Evolutionary conservation across 129 eudicot genomes (phyloP).

Genomic region (Calendula officinalis): DNA sequence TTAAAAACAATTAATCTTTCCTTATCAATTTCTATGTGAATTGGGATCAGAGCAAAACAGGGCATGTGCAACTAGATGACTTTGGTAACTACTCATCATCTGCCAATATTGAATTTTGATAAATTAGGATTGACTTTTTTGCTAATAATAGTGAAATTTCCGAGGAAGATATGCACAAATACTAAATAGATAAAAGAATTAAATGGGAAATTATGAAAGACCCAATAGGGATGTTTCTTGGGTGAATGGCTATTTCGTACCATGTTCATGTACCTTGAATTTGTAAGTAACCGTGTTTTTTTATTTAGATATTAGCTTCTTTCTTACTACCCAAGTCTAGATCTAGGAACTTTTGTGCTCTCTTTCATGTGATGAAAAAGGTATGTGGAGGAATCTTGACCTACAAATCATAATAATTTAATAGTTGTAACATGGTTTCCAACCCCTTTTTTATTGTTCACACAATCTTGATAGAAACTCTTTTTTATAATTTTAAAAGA

Average conservation of each 20-base stretch:
- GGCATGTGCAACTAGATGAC: constrained; percentile 40
- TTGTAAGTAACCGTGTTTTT: constrained; percentile 8
- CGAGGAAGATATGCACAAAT: constrained; percentile 38
- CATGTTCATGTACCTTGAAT: constrained; percentile 36
- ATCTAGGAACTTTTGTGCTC: constrained; percentile 36
- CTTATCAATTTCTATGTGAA: constrained; percentile 15
- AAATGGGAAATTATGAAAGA: constrained; percentile 27
- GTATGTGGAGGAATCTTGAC: constrained; percentile 44
- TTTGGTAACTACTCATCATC: constrained; percentile 26
- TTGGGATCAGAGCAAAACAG: constrained; percentile 37
- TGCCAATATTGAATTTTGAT: constrained; percentile 29
- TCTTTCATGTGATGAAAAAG: constrained; percentile 36
- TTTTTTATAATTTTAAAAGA: constrained; percentile 20
- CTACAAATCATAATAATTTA: constrained; percentile 32
- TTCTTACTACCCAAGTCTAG: constrained; percentile 42
- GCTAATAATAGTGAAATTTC: constrained; percentile 26
- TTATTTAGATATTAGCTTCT: constrained; percentile 13
- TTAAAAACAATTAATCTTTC: not conserved
- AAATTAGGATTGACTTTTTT: constrained; percentile 34
- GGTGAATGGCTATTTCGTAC: constrained; percentile 30
- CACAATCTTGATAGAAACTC: constrained; percentile 30
- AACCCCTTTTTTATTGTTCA: constrained; percentile 31
- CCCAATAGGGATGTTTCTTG: constrained; percentile 48
- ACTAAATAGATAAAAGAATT: constrained; percentile 24
- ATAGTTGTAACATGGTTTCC: constrained; percentile 36